phyloP scores from a whole-genome alignment of 768 basidiomycete species.

The Russula foetens region DNA sequence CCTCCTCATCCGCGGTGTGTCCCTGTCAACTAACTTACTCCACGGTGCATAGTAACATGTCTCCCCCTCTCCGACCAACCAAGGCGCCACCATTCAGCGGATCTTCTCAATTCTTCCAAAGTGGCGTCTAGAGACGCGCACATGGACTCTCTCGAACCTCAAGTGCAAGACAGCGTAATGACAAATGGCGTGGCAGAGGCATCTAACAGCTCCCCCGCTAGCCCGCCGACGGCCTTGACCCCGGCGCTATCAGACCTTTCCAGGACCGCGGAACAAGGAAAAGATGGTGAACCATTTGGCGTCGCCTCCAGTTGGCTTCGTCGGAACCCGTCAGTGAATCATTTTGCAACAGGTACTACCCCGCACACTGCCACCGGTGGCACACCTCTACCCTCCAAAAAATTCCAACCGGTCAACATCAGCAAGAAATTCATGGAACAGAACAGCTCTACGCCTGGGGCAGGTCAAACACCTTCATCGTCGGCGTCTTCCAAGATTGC shows the following conservation, averaged over 20 bases:
- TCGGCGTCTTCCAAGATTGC: slow-evolving; percentile 43
- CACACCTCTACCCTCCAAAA: slow-evolving; percentile 56
- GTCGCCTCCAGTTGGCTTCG: neutral
- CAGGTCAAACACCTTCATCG: slow-evolving; percentile 37
- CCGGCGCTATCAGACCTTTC: slow-evolving; percentile 7
- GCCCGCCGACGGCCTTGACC: neutral
- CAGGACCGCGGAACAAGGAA: slow-evolving; percentile 11
- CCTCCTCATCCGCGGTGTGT: slow-evolving; percentile 9
- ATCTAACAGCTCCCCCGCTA: slow-evolving; percentile 5
- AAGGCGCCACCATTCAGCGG: slow-evolving; percentile 3
- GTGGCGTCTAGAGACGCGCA: slow-evolving; percentile 67
- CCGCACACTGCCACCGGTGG: slow-evolving; percentile 15
- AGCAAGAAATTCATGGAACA: slow-evolving; percentile 97
- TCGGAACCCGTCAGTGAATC: neutral
- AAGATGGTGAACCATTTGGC: slow-evolving; percentile 4
- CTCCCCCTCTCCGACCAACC: neutral
- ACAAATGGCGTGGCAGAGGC: slow-evolving; percentile 27
- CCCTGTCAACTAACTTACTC: neutral
- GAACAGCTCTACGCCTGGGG: slow-evolving; percentile 52
- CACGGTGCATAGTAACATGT: neutral
- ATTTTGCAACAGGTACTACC: slow-evolving; percentile 9
- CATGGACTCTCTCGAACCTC: slow-evolving; percentile 64
- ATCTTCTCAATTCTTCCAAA: slow-evolving; percentile 4
- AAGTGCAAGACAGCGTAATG: slow-evolving; percentile 38
- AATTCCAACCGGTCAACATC: slow-evolving; percentile 84